These are phyloP conservation scores for Umbelopsis sp. DNA, from an alignment of 371 early-diverging fungal genomes.

Conservation along the genomic window DNA sequence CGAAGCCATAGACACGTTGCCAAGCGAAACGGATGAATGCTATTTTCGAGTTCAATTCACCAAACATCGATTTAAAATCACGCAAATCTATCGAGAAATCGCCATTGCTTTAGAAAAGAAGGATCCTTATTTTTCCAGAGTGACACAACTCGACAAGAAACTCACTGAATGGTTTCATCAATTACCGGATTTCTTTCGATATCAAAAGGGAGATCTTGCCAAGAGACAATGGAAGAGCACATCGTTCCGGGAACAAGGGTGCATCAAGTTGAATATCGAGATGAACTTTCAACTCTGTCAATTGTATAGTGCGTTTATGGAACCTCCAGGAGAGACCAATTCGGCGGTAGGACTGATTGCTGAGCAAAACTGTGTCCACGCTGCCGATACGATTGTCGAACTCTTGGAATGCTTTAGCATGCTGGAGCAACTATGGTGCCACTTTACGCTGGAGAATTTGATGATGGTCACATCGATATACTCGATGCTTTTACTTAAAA, in stretches of 20 bases:
- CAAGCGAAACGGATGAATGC: slow-evolving; percentile 30
- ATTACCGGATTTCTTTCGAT: slow-evolving; percentile 31
- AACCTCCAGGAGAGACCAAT: slow-evolving; percentile 19
- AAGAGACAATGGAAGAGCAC: slow-evolving; percentile 25
- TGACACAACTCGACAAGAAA: slow-evolving; percentile 30
- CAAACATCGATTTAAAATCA: slow-evolving; percentile 31
- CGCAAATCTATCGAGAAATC: slow-evolving; percentile 34
- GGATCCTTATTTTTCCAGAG: slow-evolving; percentile 26
- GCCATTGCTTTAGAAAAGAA: slow-evolving; percentile 21
- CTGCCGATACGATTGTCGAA: slow-evolving; percentile 34
- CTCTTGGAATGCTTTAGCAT: slow-evolving; percentile 31
- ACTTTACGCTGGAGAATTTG: slow-evolving; percentile 31
- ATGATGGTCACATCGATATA: slow-evolving; percentile 31
- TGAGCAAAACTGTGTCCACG: slow-evolving; percentile 24
- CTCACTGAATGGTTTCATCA: slow-evolving; percentile 28
- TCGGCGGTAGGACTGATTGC: slow-evolving; percentile 32
- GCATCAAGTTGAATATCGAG: slow-evolving; percentile 37
- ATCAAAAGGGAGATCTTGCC: slow-evolving; percentile 21
- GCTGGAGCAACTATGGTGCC: slow-evolving; percentile 37
- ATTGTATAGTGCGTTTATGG: slow-evolving; percentile 31
- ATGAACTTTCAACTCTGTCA: slow-evolving; percentile 36
- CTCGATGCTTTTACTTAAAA: slow-evolving; percentile 9
- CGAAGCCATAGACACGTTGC: slow-evolving; percentile 24
- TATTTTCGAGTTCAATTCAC: slow-evolving; percentile 31
- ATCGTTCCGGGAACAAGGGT: slow-evolving; percentile 40